These are phyloP conservation scores for Austroboletus novae-zelandiae DNA, from an alignment of 1,284 basidiomycete species.

Conservation along the genomic window DNA sequence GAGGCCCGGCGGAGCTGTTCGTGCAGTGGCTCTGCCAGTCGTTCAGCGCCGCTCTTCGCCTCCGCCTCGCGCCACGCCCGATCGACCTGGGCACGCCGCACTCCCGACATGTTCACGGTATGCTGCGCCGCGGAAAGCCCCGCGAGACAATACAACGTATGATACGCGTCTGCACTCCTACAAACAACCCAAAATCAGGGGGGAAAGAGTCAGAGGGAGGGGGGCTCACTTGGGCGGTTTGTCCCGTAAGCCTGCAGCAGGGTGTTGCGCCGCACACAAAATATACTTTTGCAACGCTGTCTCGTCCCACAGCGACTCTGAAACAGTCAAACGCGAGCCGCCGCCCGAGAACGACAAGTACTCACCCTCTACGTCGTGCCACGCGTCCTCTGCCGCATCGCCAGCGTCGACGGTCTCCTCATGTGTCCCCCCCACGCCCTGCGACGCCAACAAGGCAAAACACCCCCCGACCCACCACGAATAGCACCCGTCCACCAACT, in stretches of 20 bases:
- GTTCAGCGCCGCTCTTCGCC: slow-evolving; percentile 12
- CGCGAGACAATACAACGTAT: slow-evolving; percentile 87
- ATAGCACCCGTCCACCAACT: slow-evolving; percentile 98
- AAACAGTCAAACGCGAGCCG: neutral
- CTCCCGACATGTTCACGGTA: slow-evolving; percentile 52
- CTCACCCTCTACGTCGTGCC: slow-evolving; percentile 68
- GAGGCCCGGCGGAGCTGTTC: slow-evolving; percentile 48
- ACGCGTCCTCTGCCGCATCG: slow-evolving; percentile 35
- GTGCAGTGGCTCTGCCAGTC: slow-evolving; percentile 8
- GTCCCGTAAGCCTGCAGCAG: slow-evolving; percentile 85
- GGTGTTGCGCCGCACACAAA: slow-evolving; percentile 81
- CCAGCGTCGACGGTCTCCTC: slow-evolving; percentile 18
- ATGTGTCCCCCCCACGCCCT: slow-evolving; percentile 45
- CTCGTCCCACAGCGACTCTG: slow-evolving; percentile 57
- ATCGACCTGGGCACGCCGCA: slow-evolving; percentile 42
- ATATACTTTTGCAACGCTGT: slow-evolving; percentile 87
- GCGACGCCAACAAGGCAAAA: slow-evolving; percentile 77
- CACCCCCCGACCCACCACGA: slow-evolving; percentile 97
- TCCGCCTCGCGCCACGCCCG: slow-evolving; percentile 41
- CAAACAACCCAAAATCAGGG: too few relatives aligned
- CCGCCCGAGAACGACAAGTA: neutral
- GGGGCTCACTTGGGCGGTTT: slow-evolving; percentile 84
- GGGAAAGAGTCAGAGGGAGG: too few relatives aligned
- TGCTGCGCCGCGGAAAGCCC: slow-evolving; percentile 90
- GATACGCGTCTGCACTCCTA: slow-evolving; percentile 83